A percentile compares a stretch with the other conserved stretches of the same genome.
These are phyloP conservation scores for Porphyrellus sp. DNA, from an alignment of 1,284 basidiomycete genomes.

Conservation along the genomic window DNA sequence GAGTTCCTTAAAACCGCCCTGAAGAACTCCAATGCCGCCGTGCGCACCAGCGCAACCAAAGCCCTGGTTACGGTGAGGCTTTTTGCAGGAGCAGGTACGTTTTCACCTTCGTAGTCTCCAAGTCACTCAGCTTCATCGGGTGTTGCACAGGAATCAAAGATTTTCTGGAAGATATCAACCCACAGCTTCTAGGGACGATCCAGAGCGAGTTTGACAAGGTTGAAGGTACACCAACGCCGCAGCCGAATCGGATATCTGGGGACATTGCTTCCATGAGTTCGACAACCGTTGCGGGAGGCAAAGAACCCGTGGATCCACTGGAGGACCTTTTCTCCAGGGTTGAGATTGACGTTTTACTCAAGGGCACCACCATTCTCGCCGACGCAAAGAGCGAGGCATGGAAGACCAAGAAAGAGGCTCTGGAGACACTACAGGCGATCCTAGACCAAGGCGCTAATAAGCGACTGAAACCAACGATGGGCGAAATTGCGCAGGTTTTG, in stretches of 20 bases:
- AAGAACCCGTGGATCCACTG: slow-evolving; percentile 61
- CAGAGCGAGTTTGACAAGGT: slow-evolving; percentile 92
- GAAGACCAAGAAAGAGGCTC: slow-evolving; percentile 96
- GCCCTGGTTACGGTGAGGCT: slow-evolving; percentile 88
- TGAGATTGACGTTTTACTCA: slow-evolving; percentile 86
- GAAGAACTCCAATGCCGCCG: slow-evolving; percentile 92
- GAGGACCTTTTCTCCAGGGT: slow-evolving; percentile 96
- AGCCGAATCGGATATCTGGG: slow-evolving; percentile 72
- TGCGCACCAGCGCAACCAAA: slow-evolving; percentile 94
- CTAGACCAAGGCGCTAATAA: slow-evolving; percentile 91
- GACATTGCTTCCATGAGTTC: slow-evolving; percentile 62
- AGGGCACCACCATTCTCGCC: slow-evolving; percentile 78
- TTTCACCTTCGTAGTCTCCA: slow-evolving; percentile 10
- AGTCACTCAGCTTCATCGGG: neutral
- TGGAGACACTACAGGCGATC: slow-evolving; percentile 81
- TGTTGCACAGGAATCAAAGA: slow-evolving; percentile 75
- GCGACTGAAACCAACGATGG: slow-evolving; percentile 87
- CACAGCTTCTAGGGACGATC: slow-evolving; percentile 91
- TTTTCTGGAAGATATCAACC: slow-evolving; percentile 91
- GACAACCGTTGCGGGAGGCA: slow-evolving; percentile 40
- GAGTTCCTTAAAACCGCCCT: slow-evolving; percentile 88
- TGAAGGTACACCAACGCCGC: slow-evolving; percentile 76
- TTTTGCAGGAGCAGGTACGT: slow-evolving; percentile 85
- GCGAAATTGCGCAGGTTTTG: slow-evolving; percentile 86
- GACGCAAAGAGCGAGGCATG: slow-evolving; percentile 91